Base-by-base conservation (phyloP, 805 yeast genomes). In the Lipomyces mesembrius region DNA sequence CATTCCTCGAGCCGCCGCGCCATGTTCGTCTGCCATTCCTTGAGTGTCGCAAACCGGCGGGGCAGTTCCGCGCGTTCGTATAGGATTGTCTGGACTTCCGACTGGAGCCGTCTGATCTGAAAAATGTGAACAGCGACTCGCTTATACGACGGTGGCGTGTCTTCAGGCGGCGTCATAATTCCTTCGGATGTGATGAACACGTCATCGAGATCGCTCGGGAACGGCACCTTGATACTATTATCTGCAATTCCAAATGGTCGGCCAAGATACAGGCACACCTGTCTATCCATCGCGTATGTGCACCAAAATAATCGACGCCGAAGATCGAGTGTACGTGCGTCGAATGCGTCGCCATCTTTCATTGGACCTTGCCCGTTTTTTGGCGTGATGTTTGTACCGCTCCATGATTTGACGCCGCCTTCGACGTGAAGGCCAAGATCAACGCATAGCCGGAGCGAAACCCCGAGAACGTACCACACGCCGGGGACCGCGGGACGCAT, bases 401-500 rank as follows among this genome's bases (percentile, higher is more conserved):
- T 59, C 75, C 77, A 71, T 12, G 72, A 65, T 51, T 69, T 71
- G 34, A 68, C 67, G 12, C 72, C 78, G 25, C 76, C 75, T 73
- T 92, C 97, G 49, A 87, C 85, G 76, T 92, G 97, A 7, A 92
- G 80, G 0, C 96, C 97, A 67, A 92, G 77, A 77, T 92, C 97
- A 35, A 92, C 91, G 72, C 94, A 87, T 60, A 91, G 77, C 67
- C 97, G 82, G 60, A 91, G 77, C 0, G 94, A 92, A 1, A 91
- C 85, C 0, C 97, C 97, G 70, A 91, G 79, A 3, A 90, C 86
- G 75, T 91, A 91, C 98, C 98, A 92, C n/a, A 91, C 91, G 2
- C 97, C 95, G 0, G 97, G 97, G 14, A 85, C 85, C 0, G 94
- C 88, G 0, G 97, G 97, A 65, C 97, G 83, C 97, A 92, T 91